Evolutionary conservation across 768 basidiomycete species (phyloP).

Genomic region (Rhodocollybia butyracea): DNA sequence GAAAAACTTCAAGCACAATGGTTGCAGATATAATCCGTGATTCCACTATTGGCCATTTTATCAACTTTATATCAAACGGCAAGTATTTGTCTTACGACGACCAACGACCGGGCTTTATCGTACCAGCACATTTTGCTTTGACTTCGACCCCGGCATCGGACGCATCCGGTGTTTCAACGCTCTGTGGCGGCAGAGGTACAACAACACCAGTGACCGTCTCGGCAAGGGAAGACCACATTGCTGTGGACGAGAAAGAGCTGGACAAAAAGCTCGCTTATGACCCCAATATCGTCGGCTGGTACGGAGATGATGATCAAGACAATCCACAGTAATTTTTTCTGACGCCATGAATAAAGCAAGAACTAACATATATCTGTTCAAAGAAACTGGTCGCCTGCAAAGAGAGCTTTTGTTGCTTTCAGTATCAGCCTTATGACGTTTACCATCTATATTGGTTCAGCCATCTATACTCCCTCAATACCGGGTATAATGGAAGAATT

Average conservation of each 20-base stretch:
- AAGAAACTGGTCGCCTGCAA: conserved; percentile 27
- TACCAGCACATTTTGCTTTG: conserved; percentile 4
- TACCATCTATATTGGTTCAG: conserved; percentile 31
- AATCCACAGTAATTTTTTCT: conserved; percentile 9
- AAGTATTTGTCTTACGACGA: conserved; percentile 11
- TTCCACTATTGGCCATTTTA: conserved; percentile 12
- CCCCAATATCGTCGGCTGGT: conserved; percentile 21
- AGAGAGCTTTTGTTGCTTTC: conserved; percentile 26
- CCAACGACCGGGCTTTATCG: conserved; percentile 4
- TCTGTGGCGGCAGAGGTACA: conserved; percentile 6
- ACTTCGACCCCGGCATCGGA: neutral
- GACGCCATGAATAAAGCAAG: neutral
- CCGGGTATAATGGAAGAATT: conserved; percentile 12
- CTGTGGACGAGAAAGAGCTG: neutral
- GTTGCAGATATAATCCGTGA: conserved; percentile 14
- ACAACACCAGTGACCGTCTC: neutral
- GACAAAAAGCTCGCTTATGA: conserved; percentile 8
- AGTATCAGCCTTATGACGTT: conserved; percentile 30
- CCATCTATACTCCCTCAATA: conserved; percentile 29
- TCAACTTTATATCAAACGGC: conserved; percentile 12
- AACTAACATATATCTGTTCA: conserved; percentile 8
- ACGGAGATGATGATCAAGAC: conserved; percentile 24
- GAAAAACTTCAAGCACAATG: conserved; percentile 18
- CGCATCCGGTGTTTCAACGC: conserved; percentile 1
- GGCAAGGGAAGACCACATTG: neutral